Percentiles rank a stretch among this genome's conserved stretches.
phyloP scores from a whole-genome alignment of 768 basidiomycete species.

The Antrodiella citrinella region DNA sequence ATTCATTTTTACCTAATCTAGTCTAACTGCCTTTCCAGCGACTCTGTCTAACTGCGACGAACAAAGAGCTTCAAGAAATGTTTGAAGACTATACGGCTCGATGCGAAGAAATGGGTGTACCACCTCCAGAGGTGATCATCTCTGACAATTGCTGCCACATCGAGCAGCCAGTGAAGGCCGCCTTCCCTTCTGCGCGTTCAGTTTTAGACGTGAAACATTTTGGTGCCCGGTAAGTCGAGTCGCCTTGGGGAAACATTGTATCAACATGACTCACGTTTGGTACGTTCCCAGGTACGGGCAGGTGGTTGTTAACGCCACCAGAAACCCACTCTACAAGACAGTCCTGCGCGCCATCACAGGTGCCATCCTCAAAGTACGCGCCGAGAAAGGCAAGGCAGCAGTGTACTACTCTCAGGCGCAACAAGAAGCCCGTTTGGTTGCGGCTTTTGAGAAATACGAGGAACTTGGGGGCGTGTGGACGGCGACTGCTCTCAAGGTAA shows the following conservation, averaged over 20 bases:
- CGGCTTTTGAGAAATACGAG: background rate
- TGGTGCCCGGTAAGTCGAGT: slow-evolving; percentile 9
- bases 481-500: background rate
- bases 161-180: background rate
- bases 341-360: background rate
- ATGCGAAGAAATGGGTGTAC: slow-evolving; percentile 2
- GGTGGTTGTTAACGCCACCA: background rate
- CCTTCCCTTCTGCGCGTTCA: slow-evolving; percentile 1
- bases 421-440: background rate
- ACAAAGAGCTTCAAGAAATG: slow-evolving; percentile 11
- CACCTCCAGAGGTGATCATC: slow-evolving; percentile 11
- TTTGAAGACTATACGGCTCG: slow-evolving; percentile 9
- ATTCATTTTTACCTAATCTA: too few species aligned
- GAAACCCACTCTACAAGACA: background rate
- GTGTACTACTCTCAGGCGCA: slow-evolving; percentile 1
- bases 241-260: background rate
- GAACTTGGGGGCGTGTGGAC: slow-evolving; percentile 4
- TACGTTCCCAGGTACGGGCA: background rate
- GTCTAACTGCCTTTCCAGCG: too few species aligned
- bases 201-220: slow-evolving; percentile 17
- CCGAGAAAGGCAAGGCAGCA: background rate
- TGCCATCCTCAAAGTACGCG: slow-evolving; percentile 2
- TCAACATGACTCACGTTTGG: background rate
- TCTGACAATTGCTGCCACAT: slow-evolving; percentile 19
- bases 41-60: slow-evolving; percentile 11